phyloP scores from a whole-genome alignment of 805 yeast species.

The Komagataella pastoris region DNA sequence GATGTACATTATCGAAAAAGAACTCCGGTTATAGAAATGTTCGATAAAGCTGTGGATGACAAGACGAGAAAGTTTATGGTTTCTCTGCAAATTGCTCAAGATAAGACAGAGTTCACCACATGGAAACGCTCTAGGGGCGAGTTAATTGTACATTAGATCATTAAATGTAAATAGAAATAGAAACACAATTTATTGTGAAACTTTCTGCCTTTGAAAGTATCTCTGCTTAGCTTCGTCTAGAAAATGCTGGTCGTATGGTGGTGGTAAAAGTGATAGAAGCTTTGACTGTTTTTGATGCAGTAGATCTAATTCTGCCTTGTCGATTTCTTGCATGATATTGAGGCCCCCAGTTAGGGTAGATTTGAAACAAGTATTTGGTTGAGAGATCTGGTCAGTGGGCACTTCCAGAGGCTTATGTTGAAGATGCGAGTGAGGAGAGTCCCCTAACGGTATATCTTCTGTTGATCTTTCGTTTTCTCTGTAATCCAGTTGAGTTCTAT shows the following conservation, averaged over 20 bases:
- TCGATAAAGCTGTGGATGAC: conserved; percentile 14
- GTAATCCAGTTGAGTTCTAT: background rate
- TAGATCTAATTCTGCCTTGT: background rate
- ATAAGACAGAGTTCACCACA: conserved; percentile 15
- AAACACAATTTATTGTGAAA: too few species aligned
- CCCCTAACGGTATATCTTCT: background rate
- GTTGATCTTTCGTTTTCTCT: background rate
- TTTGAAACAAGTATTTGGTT: background rate
- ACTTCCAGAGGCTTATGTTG: background rate
- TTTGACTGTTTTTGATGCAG: background rate
- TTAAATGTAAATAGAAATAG: background rate
- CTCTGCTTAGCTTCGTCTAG: background rate
- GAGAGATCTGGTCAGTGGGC: background rate
- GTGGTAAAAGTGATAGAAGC: background rate
- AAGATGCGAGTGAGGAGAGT: background rate
- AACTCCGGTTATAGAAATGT: conserved; percentile 11
- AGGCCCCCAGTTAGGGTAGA: background rate
- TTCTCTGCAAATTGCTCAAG: conserved; percentile 16
- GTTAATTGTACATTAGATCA: background rate
- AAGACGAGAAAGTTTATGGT: conserved; percentile 11
- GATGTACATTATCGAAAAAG: conserved; percentile 5
- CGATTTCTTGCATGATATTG: background rate
- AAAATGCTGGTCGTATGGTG: background rate
- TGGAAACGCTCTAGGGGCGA: conserved; percentile 3
- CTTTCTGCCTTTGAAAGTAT: background rate